Base-by-base conservation (phyloP, 768 basidiomycete genomes). In the Holtermannia corniformis region DNA sequence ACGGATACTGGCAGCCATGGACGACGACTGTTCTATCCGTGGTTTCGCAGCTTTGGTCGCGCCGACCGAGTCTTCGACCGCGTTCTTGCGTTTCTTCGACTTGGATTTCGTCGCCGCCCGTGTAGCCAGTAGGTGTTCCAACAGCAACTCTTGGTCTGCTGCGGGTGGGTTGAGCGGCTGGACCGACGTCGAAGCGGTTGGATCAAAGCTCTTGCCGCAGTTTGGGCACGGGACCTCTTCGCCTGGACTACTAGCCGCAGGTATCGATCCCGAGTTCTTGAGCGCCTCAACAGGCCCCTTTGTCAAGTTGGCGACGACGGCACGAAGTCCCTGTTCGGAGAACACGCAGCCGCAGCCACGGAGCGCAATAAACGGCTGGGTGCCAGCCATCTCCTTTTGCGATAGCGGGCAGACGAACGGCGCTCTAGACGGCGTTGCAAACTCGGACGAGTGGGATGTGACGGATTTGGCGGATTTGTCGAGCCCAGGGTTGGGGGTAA, bases 361-460 rank as follows among this genome's bases (percentile, higher is more conserved):
- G 60, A 96, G 72, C 67, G 91, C 93, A 49, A 91, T 82, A 70
- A 97, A 97, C 0, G 90, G 88, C 49, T 85, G 80, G 2, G 72
- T 68, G 13, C 95, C 95, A 61, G 88, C 90, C 90, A 96, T 96
- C 74, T 95, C 93, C 71, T 89, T 88, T 58, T 87, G 75, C 1
- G 85, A 88, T 48, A 97, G 78, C 0, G 95, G 88, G 75, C 95
- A 99, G 51, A 91, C 82, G 63, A 91, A 97, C 49, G 79, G 80
- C 1, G 86, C 77, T 69, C 77, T 49, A 79, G 82, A n/a, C 67
- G 68, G 23, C 21, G 54, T 52, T 24, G 61, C 59, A n/a, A 71
- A 50, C 12, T 77, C 76, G 16, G 67, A 5, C 14, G 28, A 13
- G 21, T 45, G 28, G 21, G 57, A 52, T 3, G 62, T 62, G 7